Evolutionary conservation across 2,329 filamentous ascomycete genomes (phyloP).

Genomic region (Paracorniculantispora psalliotae): DNA sequence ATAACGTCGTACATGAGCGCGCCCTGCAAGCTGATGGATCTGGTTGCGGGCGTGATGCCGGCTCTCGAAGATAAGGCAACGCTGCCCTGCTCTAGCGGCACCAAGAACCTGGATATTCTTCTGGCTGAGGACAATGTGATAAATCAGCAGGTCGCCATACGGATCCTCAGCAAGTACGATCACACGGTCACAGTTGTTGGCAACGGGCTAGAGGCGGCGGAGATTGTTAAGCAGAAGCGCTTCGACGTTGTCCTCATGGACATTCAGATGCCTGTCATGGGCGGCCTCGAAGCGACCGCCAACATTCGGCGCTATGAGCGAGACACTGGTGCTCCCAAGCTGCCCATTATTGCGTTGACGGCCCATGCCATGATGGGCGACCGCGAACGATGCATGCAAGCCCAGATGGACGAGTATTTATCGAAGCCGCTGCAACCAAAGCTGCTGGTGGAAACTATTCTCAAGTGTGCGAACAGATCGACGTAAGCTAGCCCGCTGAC

Average conservation of each 20-base stretch:
- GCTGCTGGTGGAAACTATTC: slow-evolving; percentile 93
- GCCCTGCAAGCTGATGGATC: slow-evolving; percentile 86
- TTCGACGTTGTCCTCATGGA: slow-evolving; percentile 99
- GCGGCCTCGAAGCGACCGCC: slow-evolving; percentile 92
- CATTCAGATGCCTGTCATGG: slow-evolving; percentile 99
- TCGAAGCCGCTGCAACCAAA: slow-evolving; percentile 96
- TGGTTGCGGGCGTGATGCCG: slow-evolving; percentile 96
- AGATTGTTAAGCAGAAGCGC: slow-evolving; percentile 81
- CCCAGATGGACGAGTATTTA: slow-evolving; percentile 98
- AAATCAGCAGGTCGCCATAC: slow-evolving; percentile 92
- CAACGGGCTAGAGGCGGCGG: slow-evolving; percentile 88
- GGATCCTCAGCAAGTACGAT: slow-evolving; percentile 96
- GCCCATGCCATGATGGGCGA: slow-evolving; percentile 99
- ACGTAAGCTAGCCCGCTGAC: background rate
- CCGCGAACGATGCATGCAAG: slow-evolving; percentile 94
- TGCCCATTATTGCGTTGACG: slow-evolving; percentile 93
- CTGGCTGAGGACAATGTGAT: slow-evolving; percentile 96
- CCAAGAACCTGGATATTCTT: slow-evolving; percentile 90
- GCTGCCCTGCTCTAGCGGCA: slow-evolving; percentile 86
- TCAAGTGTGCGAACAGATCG: slow-evolving; percentile 67
- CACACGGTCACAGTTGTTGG: slow-evolving; percentile 88
- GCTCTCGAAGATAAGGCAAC: slow-evolving; percentile 90
- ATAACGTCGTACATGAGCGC: slow-evolving; percentile 99
- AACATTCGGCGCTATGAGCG: slow-evolving; percentile 96
- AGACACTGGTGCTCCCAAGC: slow-evolving; percentile 71